Evolutionary conservation across 2,329 filamentous ascomycete genomes (phyloP).

Genomic region (Aureobasidium sp.): DNA sequence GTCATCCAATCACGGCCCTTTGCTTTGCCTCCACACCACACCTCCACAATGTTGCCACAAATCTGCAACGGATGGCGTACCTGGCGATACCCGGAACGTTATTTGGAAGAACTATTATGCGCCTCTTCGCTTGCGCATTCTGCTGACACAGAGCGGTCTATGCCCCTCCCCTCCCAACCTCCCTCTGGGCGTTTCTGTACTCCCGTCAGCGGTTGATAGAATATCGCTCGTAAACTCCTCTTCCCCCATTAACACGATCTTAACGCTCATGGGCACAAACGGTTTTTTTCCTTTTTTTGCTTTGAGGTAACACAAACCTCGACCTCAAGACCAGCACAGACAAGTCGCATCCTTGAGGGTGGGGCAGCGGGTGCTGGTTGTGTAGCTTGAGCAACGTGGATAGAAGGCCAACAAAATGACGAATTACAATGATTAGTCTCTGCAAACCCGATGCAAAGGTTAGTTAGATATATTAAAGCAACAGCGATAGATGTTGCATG

Average conservation of each 20-base stretch:
- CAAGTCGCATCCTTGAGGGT: slow-evolving; percentile 4
- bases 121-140: slow-evolving; percentile 13
- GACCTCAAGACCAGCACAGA: background rate
- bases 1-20: slow-evolving; percentile 15
- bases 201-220: slow-evolving; percentile 16
- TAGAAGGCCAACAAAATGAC: slow-evolving; percentile 10
- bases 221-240: background rate
- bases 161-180: slow-evolving; percentile 6
- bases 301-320: slow-evolving; percentile 8
- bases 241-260: background rate
- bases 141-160: slow-evolving; percentile 16
- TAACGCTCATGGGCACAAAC: background rate
- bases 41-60: slow-evolving; percentile 9
- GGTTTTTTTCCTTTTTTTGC: slow-evolving; percentile 18
- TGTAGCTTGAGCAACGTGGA: slow-evolving; percentile 5
- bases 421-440: background rate
- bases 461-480: background rate
- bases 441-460: background rate
- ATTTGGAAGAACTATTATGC: slow-evolving; percentile 14
- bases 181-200: slow-evolving; percentile 9
- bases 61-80: slow-evolving; percentile 15
- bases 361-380: background rate
- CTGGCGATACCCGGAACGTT: slow-evolving; percentile 14
- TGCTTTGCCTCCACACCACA: slow-evolving; percentile 4
- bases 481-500: background rate